Evolutionary conservation across 306 rosid species (phyloP), one percentile per base, ranked within the genome.

Genomic region (Biancaea sappan): DNA sequence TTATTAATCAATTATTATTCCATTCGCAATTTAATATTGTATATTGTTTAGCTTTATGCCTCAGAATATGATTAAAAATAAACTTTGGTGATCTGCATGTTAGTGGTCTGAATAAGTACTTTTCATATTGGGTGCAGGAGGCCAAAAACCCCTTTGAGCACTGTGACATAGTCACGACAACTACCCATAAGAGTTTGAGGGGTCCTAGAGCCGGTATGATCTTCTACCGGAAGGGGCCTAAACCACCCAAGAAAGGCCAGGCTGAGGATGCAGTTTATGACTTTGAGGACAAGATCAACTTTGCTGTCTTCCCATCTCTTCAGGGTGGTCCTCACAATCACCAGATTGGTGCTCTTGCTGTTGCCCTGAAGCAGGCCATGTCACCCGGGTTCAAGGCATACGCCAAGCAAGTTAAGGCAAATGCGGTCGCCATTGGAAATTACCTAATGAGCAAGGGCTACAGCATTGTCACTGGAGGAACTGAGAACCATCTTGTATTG

Each of bases 311-410:
- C 83, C 97, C 98, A 3, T 86, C 98, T 35, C 98, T 94, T 67
- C 98, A 94, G 83, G 98, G 98, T 50, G 98, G 98, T 54, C 98
- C 98, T 50, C 98, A 94, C 84, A 94, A 94, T 73, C 98, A 94
- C 86, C 98, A 94, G 85, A 91, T 94, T 8, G 97, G 97, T 79
- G 97, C 98, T 52, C 93, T 91, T 5, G 98, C 98, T 37, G 98
- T 94, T 59, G 98, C 98, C 46, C 76, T 94, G 71, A 94, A 94
- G 81, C 98, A 94, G 90, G 84, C 90, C 69, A 56, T 75, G 82
- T 6, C 89, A 10, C 96, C 94, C 3, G 97, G 85, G 15, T 94
- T 91, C 86, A 94, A 91, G 85, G 87, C 79, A 25, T 94, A 94
- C 61, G 98, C 97, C 22, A 84, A 94, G 78, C 98, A 94, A 84